Evolutionary conservation across 129 eudicot genomes (phyloP).

Genomic region (Centaurea solstitialis): DNA sequence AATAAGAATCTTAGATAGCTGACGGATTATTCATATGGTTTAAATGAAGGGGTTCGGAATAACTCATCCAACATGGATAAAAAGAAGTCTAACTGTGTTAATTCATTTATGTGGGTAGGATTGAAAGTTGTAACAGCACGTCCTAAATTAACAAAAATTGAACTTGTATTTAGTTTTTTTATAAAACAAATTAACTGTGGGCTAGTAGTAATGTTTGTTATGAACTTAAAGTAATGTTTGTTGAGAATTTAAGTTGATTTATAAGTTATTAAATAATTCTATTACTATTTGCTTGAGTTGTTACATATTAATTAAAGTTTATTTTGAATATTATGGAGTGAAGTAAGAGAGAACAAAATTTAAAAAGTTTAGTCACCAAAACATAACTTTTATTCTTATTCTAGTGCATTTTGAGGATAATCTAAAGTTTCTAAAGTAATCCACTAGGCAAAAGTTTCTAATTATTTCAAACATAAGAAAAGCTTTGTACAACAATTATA

Average conservation of each 20-base stretch:
- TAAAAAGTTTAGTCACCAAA: not conserved
- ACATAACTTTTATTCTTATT: not conserved
- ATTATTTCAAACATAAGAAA: not conserved
- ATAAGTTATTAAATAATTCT: not conserved
- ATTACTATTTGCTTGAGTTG: too few species aligned
- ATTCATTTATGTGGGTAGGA: not conserved
- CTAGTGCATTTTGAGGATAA: not conserved
- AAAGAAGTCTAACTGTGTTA: not conserved
- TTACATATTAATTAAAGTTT: too few species aligned
- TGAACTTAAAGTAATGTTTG: not conserved
- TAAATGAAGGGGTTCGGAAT: not conserved
- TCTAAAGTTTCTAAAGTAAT: not conserved
- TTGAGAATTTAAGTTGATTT: not conserved
- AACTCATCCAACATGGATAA: not conserved
- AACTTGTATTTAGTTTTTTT: not conserved
- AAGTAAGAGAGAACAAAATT: not conserved
- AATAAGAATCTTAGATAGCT: not conserved
- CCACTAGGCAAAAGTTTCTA: not conserved
- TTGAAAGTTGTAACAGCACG: not conserved
- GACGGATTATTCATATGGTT: not conserved
- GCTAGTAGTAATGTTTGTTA: not conserved
- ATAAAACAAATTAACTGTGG: not conserved
- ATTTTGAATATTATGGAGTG: not conserved
- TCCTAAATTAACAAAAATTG: not conserved
- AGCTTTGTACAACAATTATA: not conserved